These are phyloP conservation scores for Polytrichum commune DNA, from an alignment of 225 moss, liverwort and hornwort species.

Conservation along the genomic window DNA sequence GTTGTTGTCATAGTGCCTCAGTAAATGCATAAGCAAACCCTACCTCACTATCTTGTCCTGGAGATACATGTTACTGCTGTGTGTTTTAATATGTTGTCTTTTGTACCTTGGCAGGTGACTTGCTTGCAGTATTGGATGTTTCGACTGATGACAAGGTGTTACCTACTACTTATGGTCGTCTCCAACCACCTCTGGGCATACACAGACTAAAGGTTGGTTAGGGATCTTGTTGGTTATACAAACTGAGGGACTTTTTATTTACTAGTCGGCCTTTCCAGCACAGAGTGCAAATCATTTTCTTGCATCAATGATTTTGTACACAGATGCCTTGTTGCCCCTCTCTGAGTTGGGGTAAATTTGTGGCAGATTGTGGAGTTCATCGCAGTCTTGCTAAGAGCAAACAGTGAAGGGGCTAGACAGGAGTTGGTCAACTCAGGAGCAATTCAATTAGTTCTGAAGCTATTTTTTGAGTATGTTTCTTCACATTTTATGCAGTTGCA, in stretches of 20 bases:
- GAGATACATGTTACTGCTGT: neutral
- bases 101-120: constrained; percentile 64
- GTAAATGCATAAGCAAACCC: too few relatives aligned
- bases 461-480: constrained; percentile 78
- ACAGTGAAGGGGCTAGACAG: constrained; percentile 85
- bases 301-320: neutral
- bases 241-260: too few relatives aligned
- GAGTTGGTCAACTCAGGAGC: constrained; percentile 87
- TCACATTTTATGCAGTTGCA: too few relatives aligned
- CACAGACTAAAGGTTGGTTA: constrained; percentile 81
- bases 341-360: constrained; percentile 8
- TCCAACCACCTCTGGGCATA: constrained; percentile 91
- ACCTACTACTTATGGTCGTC: constrained; percentile 87
- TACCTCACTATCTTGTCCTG: neutral
- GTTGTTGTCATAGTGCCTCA: too few relatives aligned
- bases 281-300: too few relatives aligned
- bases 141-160: constrained; percentile 75
- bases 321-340: neutral
- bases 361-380: constrained; percentile 98
- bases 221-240: neutral
- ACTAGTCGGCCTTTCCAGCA: too few relatives aligned
- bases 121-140: constrained; percentile 89
- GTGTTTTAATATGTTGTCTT: neutral
- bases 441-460: constrained; percentile 80
- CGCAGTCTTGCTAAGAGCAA: constrained; percentile 93